Conservation (phyloP, 2,329 filamentous ascomycete genomes). For the Xylariomycetidae sp. region DNA sequence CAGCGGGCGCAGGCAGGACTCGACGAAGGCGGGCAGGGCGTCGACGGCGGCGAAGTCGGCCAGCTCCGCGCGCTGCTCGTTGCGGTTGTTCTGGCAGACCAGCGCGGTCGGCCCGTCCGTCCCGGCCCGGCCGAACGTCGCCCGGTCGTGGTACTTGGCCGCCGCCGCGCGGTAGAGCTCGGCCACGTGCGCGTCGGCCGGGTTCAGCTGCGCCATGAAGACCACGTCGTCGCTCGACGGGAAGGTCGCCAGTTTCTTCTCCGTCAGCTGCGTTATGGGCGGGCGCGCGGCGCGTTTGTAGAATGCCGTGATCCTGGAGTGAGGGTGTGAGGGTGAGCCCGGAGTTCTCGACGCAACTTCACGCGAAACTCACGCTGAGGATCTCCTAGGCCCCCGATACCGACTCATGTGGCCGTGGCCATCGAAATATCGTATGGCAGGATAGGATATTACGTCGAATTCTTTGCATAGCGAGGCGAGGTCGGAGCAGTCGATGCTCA, state of each 20-base stretch:
- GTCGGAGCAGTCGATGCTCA: conserved; percentile 36
- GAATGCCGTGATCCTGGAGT: conserved; percentile 29
- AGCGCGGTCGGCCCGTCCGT: conserved; percentile 14
- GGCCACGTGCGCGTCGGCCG: conserved; percentile 22
- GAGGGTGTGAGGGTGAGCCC: too few species aligned
- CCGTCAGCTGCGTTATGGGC: conserved; percentile 16
- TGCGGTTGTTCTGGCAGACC: conserved; percentile 35
- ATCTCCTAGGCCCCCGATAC: conserved; percentile 38
- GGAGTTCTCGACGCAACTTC: too few species aligned
- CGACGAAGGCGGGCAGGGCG: conserved; percentile 32
- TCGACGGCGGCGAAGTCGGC: conserved; percentile 27
- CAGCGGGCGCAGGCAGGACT: conserved; percentile 31
- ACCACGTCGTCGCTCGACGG: conserved; percentile 33
- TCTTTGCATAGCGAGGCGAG: conserved; percentile 33
- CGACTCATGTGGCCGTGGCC: conserved; percentile 26
- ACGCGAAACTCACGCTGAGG: conserved; percentile 32
- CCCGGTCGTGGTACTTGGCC: conserved; percentile 30
- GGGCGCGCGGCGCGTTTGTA: conserved; percentile 22
- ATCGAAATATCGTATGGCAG: conserved; percentile 38
- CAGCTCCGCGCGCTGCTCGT: conserved; percentile 28
- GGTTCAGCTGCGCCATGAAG: conserved; percentile 33
- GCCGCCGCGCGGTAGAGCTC: conserved; percentile 29
- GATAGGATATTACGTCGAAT: conserved; percentile 37
- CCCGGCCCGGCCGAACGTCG: conserved; percentile 33
- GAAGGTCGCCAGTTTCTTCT: conserved; percentile 25